Base-by-base conservation (phyloP, 2,329 filamentous ascomycete genomes). In the Neophaeococcomyces aloes region DNA sequence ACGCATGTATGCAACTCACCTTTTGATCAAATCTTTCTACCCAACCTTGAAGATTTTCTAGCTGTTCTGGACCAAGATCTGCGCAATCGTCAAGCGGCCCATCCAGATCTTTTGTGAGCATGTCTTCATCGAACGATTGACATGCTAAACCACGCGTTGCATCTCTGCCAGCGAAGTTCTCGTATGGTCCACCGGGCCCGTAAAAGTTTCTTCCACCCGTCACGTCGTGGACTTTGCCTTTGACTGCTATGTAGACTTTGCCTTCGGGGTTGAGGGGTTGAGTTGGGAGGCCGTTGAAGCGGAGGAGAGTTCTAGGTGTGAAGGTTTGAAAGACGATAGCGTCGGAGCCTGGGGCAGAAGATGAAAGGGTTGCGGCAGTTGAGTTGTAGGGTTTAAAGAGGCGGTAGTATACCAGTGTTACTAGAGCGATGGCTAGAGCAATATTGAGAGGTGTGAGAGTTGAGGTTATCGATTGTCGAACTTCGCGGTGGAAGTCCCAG, bases 91-190 rank as follows among this genome's bases (percentile, higher is more conserved):
- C 87, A 50, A 95, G 68, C 34, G 86, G 86, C 0, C 78, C 89
- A 45, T 91, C 78, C 44, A 96, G 67, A 62, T 95, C 83, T 70
- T 89, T 79, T 14, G 91, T 96, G 66, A 96, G 68, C 87, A 96
- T 94, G 5, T 88, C 83, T 70, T 85, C 78, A 61, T 95, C 91
- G 63, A 98, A 96, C 67, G 86, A 94, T 47, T 88, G 86, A 63
- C 78, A 85, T 1, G 91, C 89, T 48, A 98, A 68, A 1, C 91
- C 91, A 41, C 89, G 75, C 52, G 78, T 86, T 15, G 91, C 91
- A 65, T 98, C 91, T 30, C 88, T 73, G 0, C 91, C 91, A 0
- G 91, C 91, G 60, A 98, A 98, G 68, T 96, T 96, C 63, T 81
- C 81, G 64, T 98, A 98, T 2, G 89, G 87, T 0, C 89, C 89